These are phyloP conservation scores for Aspergillus sp. DNA, from an alignment of 2,329 filamentous ascomycete species.

Conservation along the genomic window DNA sequence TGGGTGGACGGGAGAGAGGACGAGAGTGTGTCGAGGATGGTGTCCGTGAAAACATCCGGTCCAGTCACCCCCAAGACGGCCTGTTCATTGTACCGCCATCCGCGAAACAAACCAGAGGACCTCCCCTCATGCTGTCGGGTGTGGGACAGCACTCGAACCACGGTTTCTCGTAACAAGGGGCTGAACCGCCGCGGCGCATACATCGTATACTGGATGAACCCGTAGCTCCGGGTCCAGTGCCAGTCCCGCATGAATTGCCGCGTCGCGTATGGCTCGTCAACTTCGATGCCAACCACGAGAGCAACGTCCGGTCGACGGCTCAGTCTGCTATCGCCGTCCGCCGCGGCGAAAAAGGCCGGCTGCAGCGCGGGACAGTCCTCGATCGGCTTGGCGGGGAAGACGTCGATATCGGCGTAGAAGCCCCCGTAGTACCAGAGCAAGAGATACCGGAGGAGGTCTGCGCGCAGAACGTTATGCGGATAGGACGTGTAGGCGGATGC, in stretches of 20 bases:
- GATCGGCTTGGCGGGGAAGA: slow-evolving; percentile 28
- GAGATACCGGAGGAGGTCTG: slow-evolving; percentile 47
- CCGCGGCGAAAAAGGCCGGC: slow-evolving; percentile 12
- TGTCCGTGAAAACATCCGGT: slow-evolving; percentile 34
- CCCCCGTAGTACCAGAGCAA: slow-evolving; percentile 37
- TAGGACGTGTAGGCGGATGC: slow-evolving; percentile 29
- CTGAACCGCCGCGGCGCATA: slow-evolving; percentile 36
- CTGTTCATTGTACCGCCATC: slow-evolving; percentile 21
- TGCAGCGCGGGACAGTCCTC: slow-evolving; percentile 26
- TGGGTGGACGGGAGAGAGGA: slow-evolving; percentile 27
- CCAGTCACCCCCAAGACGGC: slow-evolving; percentile 32
- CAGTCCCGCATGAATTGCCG: slow-evolving; percentile 28
- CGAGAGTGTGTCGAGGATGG: slow-evolving; percentile 31
- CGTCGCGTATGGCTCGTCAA: slow-evolving; percentile 37
- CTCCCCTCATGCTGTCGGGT: slow-evolving; percentile 25
- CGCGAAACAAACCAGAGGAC: slow-evolving; percentile 11
- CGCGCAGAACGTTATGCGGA: slow-evolving; percentile 49
- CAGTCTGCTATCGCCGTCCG: neutral
- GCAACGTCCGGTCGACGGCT: slow-evolving; percentile 22
- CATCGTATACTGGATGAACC: slow-evolving; percentile 35
- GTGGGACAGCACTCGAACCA: slow-evolving; percentile 33
- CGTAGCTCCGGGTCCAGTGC: slow-evolving; percentile 35
- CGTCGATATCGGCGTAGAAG: slow-evolving; percentile 35
- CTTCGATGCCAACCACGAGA: slow-evolving; percentile 33
- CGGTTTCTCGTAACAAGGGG: slow-evolving; percentile 30